A percentile compares a stretch with the other conserved stretches of the same genome.
Conservation (phyloP, 2,329 filamentous ascomycete genomes). For the Colletotrichum gigasporum region DNA sequence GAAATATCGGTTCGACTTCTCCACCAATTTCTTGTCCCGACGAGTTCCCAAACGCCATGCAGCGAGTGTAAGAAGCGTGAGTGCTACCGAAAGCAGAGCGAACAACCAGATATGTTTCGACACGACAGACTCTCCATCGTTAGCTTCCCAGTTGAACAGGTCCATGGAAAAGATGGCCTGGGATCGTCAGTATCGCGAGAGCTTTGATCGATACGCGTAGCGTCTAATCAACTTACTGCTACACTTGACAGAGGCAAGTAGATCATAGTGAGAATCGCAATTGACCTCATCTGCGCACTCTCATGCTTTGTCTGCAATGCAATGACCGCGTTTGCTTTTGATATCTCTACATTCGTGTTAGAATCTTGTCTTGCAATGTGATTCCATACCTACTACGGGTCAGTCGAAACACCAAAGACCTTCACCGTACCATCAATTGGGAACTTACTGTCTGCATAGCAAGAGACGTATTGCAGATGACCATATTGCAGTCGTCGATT, state of each 20-base stretch:
- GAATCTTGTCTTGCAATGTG: conserved; percentile 39
- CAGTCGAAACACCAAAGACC: too few species aligned
- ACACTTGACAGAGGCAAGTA: conserved; percentile 40
- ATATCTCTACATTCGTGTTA: conserved; percentile 36
- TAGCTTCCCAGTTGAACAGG: conserved; percentile 38
- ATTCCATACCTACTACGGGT: conserved; percentile 37
- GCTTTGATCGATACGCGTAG: too few species aligned
- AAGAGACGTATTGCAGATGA: conserved; percentile 37
- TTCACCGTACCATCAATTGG: too few species aligned
- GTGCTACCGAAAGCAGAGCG: conserved; percentile 30
- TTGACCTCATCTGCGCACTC: conserved; percentile 40
- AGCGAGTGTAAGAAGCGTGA: conserved; percentile 32
- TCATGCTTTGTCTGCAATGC: conserved; percentile 37
- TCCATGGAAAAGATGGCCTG: conserved; percentile 41
- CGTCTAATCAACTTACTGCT: conserved; percentile 38
- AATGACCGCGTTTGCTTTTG: conserved; percentile 35
- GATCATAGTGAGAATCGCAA: conserved; percentile 41
- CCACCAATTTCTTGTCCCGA: neutral
- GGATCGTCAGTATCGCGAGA: neutral
- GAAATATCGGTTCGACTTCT: neutral
- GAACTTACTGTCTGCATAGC: conserved; percentile 39
- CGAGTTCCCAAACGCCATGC: conserved; percentile 11
- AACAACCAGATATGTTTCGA: conserved; percentile 40
- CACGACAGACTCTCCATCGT: conserved; percentile 33
- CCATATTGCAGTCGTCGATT: conserved; percentile 39